Evolutionary conservation across 495 filamentous ascomycete species (phyloP).

Genomic region (Aspergillus nanangensis): DNA sequence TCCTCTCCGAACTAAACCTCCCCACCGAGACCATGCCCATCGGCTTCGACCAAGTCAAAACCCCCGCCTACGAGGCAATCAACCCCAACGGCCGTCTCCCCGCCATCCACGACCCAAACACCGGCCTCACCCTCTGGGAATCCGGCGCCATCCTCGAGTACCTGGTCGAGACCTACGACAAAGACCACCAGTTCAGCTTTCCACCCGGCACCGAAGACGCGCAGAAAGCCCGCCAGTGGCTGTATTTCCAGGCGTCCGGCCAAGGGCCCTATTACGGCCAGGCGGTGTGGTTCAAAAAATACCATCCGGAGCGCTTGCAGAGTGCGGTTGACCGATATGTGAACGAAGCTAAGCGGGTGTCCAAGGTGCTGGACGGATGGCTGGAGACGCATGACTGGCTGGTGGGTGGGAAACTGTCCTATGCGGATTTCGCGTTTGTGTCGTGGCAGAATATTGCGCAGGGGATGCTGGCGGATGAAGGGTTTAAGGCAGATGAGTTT

Average conservation of each 20-base stretch:
- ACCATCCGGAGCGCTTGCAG: conserved; percentile 46
- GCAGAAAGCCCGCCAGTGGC: conserved; percentile 31
- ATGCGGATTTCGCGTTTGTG: conserved; percentile 1
- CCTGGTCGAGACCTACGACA: conserved; percentile 2
- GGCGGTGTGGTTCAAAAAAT: conserved; percentile 39
- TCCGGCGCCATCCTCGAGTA: conserved; percentile 50
- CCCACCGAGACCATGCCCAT: conserved; percentile 38
- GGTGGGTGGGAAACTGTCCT: not conserved
- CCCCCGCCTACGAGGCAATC: conserved; percentile 36
- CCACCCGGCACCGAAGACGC: conserved; percentile 30
- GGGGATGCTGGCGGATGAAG: not conserved
- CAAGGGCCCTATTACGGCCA: conserved; percentile 59
- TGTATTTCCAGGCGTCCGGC: conserved; percentile 55
- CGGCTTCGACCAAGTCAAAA: conserved; percentile 47
- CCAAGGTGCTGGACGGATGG: conserved; percentile 28
- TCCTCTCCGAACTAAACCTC: conserved; percentile 54
- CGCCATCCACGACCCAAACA: conserved; percentile 58
- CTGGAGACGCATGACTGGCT: conserved; percentile 1
- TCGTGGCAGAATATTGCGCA: not conserved
- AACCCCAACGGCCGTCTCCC: conserved; percentile 62
- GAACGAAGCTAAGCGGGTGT: conserved; percentile 50
- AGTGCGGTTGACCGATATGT: conserved; percentile 48
- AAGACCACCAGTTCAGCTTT: not conserved
- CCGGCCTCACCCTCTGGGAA: conserved; percentile 55
- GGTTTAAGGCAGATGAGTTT: not conserved